Conservation (phyloP, 805 yeast species). For the Kluyveromyces starmeri region DNA sequence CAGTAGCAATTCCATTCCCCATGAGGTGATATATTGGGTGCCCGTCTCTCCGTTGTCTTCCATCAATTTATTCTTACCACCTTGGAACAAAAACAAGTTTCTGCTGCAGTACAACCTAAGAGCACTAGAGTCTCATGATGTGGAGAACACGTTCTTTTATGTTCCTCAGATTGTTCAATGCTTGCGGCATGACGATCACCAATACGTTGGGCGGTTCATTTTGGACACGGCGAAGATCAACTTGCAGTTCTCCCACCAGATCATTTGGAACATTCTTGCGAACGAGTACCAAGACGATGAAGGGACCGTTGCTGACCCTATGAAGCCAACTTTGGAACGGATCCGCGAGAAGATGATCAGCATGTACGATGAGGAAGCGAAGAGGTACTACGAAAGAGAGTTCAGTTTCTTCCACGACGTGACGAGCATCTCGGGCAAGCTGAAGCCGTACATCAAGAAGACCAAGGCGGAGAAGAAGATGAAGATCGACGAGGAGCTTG, state of each 20-base stretch:
- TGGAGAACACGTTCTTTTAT: slow-evolving; percentile 83
- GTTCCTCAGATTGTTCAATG: slow-evolving; percentile 97
- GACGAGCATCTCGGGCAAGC: slow-evolving; percentile 87
- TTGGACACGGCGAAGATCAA: slow-evolving; percentile 87
- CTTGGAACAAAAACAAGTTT: slow-evolving; percentile 53
- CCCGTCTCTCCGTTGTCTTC: slow-evolving; percentile 77
- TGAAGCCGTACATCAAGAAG: slow-evolving; percentile 89
- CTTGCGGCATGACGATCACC: slow-evolving; percentile 69
- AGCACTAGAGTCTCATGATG: slow-evolving; percentile 80
- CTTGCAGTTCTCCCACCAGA: slow-evolving; percentile 91
- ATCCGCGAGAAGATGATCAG: slow-evolving; percentile 58
- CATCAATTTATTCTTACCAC: slow-evolving; percentile 74
- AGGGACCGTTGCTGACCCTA: slow-evolving; percentile 62
- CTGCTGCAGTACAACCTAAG: slow-evolving; percentile 83
- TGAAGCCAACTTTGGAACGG: slow-evolving; percentile 75
- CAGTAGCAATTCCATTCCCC: slow-evolving; percentile 11
- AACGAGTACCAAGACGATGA: slow-evolving; percentile 89
- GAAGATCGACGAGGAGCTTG: slow-evolving; percentile 95
- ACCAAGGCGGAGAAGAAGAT: slow-evolving; percentile 93
- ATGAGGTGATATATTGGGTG: slow-evolving; percentile 54
- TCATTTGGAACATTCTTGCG: slow-evolving; percentile 96
- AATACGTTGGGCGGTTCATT: slow-evolving; percentile 82
- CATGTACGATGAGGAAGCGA: slow-evolving; percentile 53
- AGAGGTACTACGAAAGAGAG: slow-evolving; percentile 66
- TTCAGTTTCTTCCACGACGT: slow-evolving; percentile 86